A percentile compares a stretch with the other conserved stretches of the same genome.
Conservation (phyloP, 768 basidiomycete genomes). For the Clitopilus hobsonii region DNA sequence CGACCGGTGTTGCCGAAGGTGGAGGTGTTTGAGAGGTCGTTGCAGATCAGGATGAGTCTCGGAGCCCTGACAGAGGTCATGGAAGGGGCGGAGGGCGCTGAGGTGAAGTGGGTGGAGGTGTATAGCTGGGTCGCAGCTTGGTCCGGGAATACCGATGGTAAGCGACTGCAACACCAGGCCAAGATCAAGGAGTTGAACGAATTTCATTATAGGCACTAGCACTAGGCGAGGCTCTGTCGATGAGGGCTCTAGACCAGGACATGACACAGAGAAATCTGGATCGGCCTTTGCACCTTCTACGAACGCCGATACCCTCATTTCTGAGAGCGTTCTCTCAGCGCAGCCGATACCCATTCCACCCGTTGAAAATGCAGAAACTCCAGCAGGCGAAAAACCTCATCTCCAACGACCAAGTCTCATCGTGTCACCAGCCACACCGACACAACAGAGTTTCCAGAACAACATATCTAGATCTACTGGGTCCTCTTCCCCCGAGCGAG, state of each 20-base stretch:
- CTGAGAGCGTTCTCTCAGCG: not conserved
- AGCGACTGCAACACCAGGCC: not conserved
- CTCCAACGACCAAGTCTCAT: conserved; percentile 20
- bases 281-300: conserved; percentile 1
- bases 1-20: conserved; percentile 44
- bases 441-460: conserved; percentile 1
- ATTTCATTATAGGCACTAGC: not conserved
- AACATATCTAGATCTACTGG: not conserved
- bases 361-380: conserved; percentile 5
- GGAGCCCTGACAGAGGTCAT: conserved; percentile 76
- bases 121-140: conserved; percentile 82
- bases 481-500: not conserved
- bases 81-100: conserved; percentile 82
- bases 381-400: conserved; percentile 39
- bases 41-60: conserved; percentile 86
- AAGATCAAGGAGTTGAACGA: not conserved
- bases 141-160: conserved; percentile 22
- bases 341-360: not conserved
- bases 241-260: conserved; percentile 1
- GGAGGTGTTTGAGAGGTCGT: conserved; percentile 69
- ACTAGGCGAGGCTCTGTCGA: conserved; percentile 15
- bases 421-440: conserved; percentile 61
- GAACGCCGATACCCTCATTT: too few species aligned
- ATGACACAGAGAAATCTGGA: conserved; percentile 3
- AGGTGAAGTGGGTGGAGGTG: conserved; percentile 75